A percentile compares a stretch with the other conserved stretches of the same genome.
These are phyloP conservation scores for Clathrospora elynae DNA, from an alignment of 2,329 filamentous ascomycete species.

Conservation along the genomic window DNA sequence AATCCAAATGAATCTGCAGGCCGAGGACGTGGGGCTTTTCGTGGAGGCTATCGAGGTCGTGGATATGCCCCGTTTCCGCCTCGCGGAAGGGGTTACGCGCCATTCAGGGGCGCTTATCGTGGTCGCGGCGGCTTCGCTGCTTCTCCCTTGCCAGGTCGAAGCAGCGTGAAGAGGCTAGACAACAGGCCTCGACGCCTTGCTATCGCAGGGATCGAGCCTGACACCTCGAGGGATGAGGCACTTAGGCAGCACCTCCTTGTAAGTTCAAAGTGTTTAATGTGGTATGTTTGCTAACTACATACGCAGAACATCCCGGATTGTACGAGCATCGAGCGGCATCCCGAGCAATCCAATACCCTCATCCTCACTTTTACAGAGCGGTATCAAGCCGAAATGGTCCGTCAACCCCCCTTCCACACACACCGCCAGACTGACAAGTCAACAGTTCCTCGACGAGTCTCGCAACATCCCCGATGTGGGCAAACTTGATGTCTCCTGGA, in stretches of 20 bases:
- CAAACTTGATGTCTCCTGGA: constrained; percentile 70
- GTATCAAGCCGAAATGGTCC: constrained; percentile 67
- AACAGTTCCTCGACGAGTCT: constrained; percentile 58
- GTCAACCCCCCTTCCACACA: constrained; percentile 7
- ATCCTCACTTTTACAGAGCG: constrained; percentile 53
- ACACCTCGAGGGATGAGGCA: constrained; percentile 66
- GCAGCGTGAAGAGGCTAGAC: constrained; percentile 69
- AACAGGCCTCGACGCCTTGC: constrained; percentile 73
- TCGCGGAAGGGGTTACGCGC: constrained; percentile 16
- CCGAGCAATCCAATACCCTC: constrained; percentile 45
- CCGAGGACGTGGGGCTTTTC: constrained; percentile 28
- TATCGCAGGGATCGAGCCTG: constrained; percentile 68
- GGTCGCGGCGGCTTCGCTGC: constrained; percentile 48
- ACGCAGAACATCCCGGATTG: constrained; percentile 45
- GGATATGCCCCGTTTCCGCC: constrained; percentile 34
- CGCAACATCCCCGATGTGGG: constrained; percentile 67
- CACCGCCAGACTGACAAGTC: neutral
- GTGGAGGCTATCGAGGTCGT: constrained; percentile 47
- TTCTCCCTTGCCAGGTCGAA: constrained; percentile 35
- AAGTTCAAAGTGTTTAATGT: constrained; percentile 4
- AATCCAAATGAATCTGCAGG: constrained; percentile 26
- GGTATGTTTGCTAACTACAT: constrained; percentile 5
- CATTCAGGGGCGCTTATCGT: constrained; percentile 50
- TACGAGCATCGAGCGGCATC: constrained; percentile 47
- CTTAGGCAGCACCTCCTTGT: constrained; percentile 71